phyloP scores from a whole-genome alignment of 441 rosid genomes.

The Corymbia citriodora region DNA sequence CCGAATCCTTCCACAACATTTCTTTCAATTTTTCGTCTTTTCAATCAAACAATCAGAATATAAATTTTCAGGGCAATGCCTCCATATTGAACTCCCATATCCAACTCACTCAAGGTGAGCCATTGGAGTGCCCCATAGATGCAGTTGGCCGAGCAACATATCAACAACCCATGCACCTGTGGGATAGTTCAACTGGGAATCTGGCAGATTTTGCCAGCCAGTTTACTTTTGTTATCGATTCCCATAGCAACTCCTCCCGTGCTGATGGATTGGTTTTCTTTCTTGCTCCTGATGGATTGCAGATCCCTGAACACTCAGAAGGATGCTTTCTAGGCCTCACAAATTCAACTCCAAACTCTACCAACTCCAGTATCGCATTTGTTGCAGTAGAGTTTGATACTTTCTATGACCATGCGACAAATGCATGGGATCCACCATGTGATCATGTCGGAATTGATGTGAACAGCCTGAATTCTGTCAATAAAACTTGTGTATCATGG shows the following conservation, averaged over 20 bases:
- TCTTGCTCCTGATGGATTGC: not conserved
- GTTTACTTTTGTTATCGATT: not conserved
- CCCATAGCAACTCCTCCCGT: accelerated
- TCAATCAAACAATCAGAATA: not conserved
- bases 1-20: not conserved
- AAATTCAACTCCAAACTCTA: accelerated
- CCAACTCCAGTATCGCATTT: not conserved
- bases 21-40: not conserved
- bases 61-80: not conserved
- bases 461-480: not conserved
- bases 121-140: not conserved
- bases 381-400: not conserved
- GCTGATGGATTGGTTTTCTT: not conserved
- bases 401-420: not conserved
- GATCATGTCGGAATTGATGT: not conserved
- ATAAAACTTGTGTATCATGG: not conserved
- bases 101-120: not conserved
- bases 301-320: not conserved
- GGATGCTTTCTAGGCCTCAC: not conserved
- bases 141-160: not conserved
- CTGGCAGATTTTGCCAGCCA: not conserved
- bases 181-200: not conserved
- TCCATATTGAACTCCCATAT: accelerated
- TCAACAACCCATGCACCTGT: not conserved
- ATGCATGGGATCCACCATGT: not conserved